phyloP scores from a whole-genome alignment of 1,139 yeast genomes.

The Hyphopichia pseudoburtonii region DNA sequence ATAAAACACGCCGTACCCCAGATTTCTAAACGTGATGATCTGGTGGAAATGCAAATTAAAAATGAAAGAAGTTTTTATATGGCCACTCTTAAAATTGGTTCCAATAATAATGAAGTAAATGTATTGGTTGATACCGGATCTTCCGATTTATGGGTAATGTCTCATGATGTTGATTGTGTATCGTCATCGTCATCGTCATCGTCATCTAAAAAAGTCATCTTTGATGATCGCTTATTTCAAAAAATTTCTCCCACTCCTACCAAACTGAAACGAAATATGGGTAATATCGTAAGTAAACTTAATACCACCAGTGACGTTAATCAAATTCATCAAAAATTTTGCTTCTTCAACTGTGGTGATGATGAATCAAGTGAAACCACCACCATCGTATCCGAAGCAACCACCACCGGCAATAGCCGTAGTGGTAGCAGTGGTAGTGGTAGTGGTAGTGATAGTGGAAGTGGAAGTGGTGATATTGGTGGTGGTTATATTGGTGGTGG shows the following conservation, averaged over 20 bases:
- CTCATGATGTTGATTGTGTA: slow-evolving; percentile 29
- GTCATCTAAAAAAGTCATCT: background rate
- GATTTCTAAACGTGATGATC: slow-evolving; percentile 10
- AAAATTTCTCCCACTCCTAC: background rate
- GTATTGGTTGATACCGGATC: slow-evolving; percentile 49
- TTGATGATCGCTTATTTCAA: background rate
- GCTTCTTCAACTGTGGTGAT: slow-evolving; percentile 1
- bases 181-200: slow-evolving; percentile 5
- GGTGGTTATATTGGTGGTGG: slow-evolving; percentile 9
- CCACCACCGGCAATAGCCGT: slow-evolving; percentile 5
- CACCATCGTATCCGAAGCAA: slow-evolving; percentile 1
- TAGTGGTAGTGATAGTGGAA: slow-evolving; percentile 5
- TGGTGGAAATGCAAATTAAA: slow-evolving; percentile 34
- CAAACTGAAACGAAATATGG: background rate
- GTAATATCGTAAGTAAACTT: background rate
- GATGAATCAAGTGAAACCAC: slow-evolving; percentile 1
- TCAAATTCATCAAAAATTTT: background rate
- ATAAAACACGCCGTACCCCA: slow-evolving; percentile 6
- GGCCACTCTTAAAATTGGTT: slow-evolving; percentile 39
- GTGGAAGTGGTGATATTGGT: slow-evolving; percentile 8
- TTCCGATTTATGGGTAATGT: slow-evolving; percentile 48
- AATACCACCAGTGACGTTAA: background rate
- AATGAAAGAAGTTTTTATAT: slow-evolving; percentile 52
- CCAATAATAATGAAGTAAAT: slow-evolving; percentile 26
- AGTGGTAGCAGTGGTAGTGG: slow-evolving; percentile 9